Evolutionary conservation across 371 early-diverging fungal species (phyloP).

Genomic region (Mortierella sp.): DNA sequence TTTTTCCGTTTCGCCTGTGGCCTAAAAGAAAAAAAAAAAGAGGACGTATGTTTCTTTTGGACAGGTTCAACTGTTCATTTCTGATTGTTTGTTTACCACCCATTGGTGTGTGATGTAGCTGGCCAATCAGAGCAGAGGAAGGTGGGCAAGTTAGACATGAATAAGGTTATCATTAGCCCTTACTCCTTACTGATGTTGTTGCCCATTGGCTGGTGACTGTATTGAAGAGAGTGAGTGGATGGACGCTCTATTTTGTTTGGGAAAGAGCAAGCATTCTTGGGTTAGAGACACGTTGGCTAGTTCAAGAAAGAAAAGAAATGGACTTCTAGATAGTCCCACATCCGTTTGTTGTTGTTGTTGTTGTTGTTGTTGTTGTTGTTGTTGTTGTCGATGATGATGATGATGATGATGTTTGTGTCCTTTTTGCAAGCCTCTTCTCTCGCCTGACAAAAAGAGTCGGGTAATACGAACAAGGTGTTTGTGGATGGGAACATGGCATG

Average conservation of each 20-base stretch:
- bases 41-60: not conserved
- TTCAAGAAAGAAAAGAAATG: not conserved
- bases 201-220: not conserved
- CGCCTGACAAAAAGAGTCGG: constrained; percentile 9
- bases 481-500: not conserved
- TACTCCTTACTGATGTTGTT: not conserved
- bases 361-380: not conserved
- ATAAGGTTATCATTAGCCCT: not conserved
- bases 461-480: not conserved
- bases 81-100: not conserved
- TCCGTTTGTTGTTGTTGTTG: not conserved
- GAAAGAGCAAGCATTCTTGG: not conserved
- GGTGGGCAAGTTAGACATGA: not conserved
- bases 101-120: not conserved
- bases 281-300: not conserved
- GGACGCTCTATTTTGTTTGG: not conserved
- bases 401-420: too few species aligned
- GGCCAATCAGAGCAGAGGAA: not conserved
- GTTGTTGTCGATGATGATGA: not conserved
- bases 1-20: constrained; percentile 4
- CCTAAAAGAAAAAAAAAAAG: not conserved
- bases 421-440: not conserved
- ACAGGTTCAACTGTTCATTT: not conserved
- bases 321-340: not conserved
- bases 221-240: not conserved